phyloP scores from a whole-genome alignment of 768 basidiomycete species.

The Botryobasidium botryosum region DNA sequence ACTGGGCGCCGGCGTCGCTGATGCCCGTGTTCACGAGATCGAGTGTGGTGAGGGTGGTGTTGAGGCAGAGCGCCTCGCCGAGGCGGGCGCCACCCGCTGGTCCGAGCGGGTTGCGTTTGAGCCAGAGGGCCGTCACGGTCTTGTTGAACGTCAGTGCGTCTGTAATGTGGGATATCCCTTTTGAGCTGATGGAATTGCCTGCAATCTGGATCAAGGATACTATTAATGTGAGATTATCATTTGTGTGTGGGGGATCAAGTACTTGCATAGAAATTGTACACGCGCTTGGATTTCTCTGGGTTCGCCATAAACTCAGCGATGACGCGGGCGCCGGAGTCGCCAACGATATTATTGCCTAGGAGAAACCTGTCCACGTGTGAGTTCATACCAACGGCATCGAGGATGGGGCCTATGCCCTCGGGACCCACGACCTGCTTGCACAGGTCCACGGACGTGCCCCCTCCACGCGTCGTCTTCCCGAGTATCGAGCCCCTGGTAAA shows the following conservation, averaged over 20 bases:
- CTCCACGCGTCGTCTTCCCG: constrained; percentile 10
- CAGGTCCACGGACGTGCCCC: constrained; percentile 8
- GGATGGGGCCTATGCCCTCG: constrained; percentile 8
- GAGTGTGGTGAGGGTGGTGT: constrained; percentile 9
- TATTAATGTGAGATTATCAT: too few relatives aligned
- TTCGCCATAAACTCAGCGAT: constrained; percentile 11
- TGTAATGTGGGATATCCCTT: constrained; percentile 8
- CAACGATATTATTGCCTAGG: constrained; percentile 10
- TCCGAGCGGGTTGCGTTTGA: constrained; percentile 12
- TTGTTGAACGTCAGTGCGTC: constrained; percentile 4
- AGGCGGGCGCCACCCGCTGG: constrained; percentile 6
- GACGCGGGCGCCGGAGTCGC: constrained; percentile 6
- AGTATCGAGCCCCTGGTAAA: constrained; percentile 11
- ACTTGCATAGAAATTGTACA: constrained; percentile 11
- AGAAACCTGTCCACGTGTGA: constrained; percentile 9
- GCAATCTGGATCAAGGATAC: constrained; percentile 4
- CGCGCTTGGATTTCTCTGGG: constrained; percentile 6
- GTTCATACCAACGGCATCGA: constrained; percentile 11
- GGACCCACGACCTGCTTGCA: constrained; percentile 12
- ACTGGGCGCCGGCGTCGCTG: constrained; percentile 9
- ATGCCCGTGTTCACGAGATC: constrained; percentile 13
- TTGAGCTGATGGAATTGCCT: constrained; percentile 8
- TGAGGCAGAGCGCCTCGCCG: constrained; percentile 6
- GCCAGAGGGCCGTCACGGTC: constrained; percentile 12
- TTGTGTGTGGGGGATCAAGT: too few relatives aligned